Evolutionary conservation across 148 eudicot species (phyloP).

Genomic region (Polygonum maritimum): DNA sequence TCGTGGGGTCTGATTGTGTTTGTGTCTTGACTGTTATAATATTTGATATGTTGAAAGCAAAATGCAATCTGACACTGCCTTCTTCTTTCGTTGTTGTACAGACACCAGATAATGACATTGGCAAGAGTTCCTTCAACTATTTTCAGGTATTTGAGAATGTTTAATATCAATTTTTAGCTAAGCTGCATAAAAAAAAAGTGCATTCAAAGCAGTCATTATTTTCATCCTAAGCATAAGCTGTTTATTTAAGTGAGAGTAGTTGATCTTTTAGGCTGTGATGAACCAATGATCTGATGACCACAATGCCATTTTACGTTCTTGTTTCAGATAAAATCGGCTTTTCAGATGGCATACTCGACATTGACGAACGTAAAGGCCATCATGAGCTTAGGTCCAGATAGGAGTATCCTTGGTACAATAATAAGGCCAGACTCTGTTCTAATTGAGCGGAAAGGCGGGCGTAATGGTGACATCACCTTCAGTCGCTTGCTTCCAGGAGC

Average conservation of each 20-base stretch:
- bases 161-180: background rate
- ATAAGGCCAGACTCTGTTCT: slow-evolving; percentile 83
- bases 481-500: slow-evolving; percentile 68
- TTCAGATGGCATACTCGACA: slow-evolving; percentile 69
- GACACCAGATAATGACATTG: slow-evolving; percentile 95
- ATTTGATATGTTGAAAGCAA: background rate
- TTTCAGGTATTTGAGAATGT: slow-evolving; percentile 48
- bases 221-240: background rate
- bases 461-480: slow-evolving; percentile 58
- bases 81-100: slow-evolving; percentile 18
- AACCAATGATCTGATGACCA: background rate
- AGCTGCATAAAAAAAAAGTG: background rate
- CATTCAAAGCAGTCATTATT: background rate
- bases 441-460: slow-evolving; percentile 79
- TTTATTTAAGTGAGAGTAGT: background rate
- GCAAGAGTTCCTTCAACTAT: slow-evolving; percentile 87
- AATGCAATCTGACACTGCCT: background rate
- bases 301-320: background rate
- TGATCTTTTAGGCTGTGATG: background rate
- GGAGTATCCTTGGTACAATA: slow-evolving; percentile 84
- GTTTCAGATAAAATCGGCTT: slow-evolving; percentile 77
- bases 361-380: slow-evolving; percentile 72
- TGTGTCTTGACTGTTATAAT: background rate
- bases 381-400: slow-evolving; percentile 54
- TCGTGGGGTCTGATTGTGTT: background rate